Conservation (phyloP, 257 asterid genomes). For the Asclepias syriaca region DNA sequence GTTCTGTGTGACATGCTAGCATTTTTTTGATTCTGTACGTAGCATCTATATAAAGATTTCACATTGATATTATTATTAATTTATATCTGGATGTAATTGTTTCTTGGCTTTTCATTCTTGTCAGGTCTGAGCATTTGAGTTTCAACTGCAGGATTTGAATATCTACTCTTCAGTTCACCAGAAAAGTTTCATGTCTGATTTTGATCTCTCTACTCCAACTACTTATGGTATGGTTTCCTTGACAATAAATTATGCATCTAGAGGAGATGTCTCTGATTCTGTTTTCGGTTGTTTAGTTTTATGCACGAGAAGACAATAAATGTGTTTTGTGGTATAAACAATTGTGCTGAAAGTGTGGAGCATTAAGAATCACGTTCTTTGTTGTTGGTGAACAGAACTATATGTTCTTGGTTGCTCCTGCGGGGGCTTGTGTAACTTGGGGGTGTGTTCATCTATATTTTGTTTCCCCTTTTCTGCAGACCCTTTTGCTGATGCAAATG, state of each 20-base stretch:
- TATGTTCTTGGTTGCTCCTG: no score
- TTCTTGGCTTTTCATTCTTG: background rate
- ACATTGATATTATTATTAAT: no score
- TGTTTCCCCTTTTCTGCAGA: conserved; percentile 13
- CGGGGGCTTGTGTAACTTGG: background rate
- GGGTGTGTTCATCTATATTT: background rate
- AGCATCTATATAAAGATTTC: no score
- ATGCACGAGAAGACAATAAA: background rate
- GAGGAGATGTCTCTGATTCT: background rate
- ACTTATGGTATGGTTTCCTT: conserved; percentile 29
- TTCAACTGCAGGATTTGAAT: background rate
- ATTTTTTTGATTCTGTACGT: background rate
- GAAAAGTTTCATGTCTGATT: conserved; percentile 43
- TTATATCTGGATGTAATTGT: no score
- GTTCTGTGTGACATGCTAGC: no score
- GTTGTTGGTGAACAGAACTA: background rate
- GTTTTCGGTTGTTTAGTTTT: background rate
- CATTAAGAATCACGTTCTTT: background rate
- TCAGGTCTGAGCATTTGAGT: conserved; percentile 28
- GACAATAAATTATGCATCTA: background rate
- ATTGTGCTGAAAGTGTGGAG: background rate
- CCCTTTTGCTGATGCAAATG: conserved; percentile 58
- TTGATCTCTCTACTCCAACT: conserved; percentile 34
- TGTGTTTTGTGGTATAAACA: background rate
- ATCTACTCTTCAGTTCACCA: conserved; percentile 4